Evolutionary conservation across 2,329 filamentous ascomycete species (phyloP), one percentile per base, ranked within the genome.

Genomic region (Ophiocordyceps camponoti-leonardi): DNA sequence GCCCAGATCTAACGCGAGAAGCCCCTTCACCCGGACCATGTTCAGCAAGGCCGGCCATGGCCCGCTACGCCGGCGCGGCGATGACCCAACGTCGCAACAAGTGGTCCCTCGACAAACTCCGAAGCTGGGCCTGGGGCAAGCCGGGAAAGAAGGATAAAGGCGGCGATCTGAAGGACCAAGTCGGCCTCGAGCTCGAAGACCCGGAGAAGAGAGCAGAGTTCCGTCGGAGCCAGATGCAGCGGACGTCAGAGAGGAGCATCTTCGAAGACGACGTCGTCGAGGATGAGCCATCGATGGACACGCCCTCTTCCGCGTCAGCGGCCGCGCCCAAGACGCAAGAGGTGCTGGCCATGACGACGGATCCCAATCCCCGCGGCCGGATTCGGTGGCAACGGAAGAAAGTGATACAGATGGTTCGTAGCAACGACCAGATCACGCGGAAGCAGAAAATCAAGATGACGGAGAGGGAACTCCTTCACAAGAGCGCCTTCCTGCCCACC

Each of bases 321-420:
- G 13, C 20, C n/a, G 10, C 5, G 40, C 22, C 19, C 4, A 63
- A 65, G 51, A 63, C 63, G 23, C 57, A 55, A 35, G 67, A 69
- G 35, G 71, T 72, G 53, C 74, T 83, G 67, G 72, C 75, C 46
- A 67, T 73, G 47, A 73, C 75, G 26, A 65, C 86, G 42, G 83
- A 94, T 60, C 92, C 92, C 6, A 75, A 83, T 52, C 87, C 88
- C 16, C 65, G 71, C 41, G 72, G 72, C 47, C 77, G 87, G 47
- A 68, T 79, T 45, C 73, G 80, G 47, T 94, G 84, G 78, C 79
- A 94, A 67, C 75, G 85, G 55, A 86, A 82, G 63, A 86, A 88
- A 72, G 76, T 94, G 39, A 82, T 90, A 46, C 77, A 83, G 52
- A 76, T 83, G 61, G 72, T 95, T 43, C 73, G 72, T 45, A 74